Percentiles rank a stretch among this genome's conserved stretches.
phyloP scores from a whole-genome alignment of 148 eudicot species.

The Limonium bicolor region DNA sequence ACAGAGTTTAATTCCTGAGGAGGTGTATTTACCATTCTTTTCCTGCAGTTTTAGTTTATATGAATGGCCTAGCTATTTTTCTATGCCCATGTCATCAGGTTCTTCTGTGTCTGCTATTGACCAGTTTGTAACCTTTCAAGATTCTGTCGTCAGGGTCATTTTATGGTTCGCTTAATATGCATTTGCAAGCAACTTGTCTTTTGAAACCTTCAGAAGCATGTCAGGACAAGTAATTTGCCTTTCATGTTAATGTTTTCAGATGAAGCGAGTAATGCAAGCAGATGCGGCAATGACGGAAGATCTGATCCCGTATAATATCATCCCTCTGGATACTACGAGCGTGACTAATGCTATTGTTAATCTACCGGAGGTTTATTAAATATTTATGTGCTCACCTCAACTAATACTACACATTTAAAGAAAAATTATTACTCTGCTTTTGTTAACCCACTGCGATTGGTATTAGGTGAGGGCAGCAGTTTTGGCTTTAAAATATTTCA shows the following conservation, averaged over 20 bases:
- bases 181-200: not conserved
- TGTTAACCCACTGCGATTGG: slow-evolving; percentile 8
- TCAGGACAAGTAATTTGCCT: not conserved
- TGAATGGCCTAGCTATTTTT: no score
- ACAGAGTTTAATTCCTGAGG: slow-evolving; percentile 68
- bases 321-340: slow-evolving; percentile 64
- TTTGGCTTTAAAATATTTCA: slow-evolving; percentile 50
- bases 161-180: no score
- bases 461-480: slow-evolving; percentile 81
- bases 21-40: no score
- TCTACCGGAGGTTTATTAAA: slow-evolving; percentile 57
- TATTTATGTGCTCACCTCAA: no score
- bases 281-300: slow-evolving; percentile 99
- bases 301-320: slow-evolving; percentile 80
- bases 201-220: not conserved
- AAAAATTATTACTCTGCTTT: not conserved
- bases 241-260: slow-evolving; percentile 22
- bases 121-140: no score
- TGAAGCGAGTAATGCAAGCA: slow-evolving; percentile 80
- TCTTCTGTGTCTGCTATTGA: no score
- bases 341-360: slow-evolving; percentile 57
- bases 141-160: no score
- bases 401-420: not conserved
- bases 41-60: no score
- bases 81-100: no score